phyloP scores from a whole-genome alignment of 179 eudicot genomes.

The Pouteria campechiana region DNA sequence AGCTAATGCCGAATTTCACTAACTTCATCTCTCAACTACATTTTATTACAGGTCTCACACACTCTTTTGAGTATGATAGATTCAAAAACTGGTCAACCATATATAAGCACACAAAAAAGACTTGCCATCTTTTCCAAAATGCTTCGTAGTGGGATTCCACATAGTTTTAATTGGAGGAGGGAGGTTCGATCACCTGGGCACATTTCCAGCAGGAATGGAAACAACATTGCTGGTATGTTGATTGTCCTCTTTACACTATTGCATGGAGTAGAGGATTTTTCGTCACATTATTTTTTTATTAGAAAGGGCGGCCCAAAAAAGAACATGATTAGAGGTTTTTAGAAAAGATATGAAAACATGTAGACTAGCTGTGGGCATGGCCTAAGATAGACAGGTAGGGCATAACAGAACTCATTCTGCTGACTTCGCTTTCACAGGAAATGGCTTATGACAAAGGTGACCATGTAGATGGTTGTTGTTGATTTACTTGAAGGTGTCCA shows the following conservation, averaged over 20 bases:
- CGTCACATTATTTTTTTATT: too few relatives aligned
- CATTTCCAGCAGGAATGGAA: slow-evolving; percentile 18
- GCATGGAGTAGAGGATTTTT: too few relatives aligned
- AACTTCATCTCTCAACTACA: slow-evolving; percentile 11
- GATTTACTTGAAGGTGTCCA: too few relatives aligned
- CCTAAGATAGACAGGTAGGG: too few relatives aligned
- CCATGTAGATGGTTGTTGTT: too few relatives aligned
- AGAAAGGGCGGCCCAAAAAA: too few relatives aligned
- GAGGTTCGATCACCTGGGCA: slow-evolving; percentile 15
- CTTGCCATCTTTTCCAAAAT: slow-evolving; percentile 64
- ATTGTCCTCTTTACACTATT: not conserved
- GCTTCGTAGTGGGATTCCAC: slow-evolving; percentile 82
- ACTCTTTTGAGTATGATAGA: slow-evolving; percentile 88
- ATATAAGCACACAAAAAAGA: slow-evolving; percentile 46
- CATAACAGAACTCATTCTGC: too few relatives aligned
- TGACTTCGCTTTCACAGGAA: too few relatives aligned
- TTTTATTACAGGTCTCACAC: slow-evolving; percentile 66
- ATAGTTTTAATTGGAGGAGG: slow-evolving; percentile 31
- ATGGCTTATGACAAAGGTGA: too few relatives aligned
- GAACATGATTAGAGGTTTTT: too few relatives aligned
- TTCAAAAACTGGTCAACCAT: slow-evolving; percentile 57
- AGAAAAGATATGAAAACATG: too few relatives aligned
- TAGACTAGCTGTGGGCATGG: too few relatives aligned
- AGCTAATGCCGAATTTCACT: not conserved
- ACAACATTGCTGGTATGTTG: slow-evolving; percentile 40